Conservation (phyloP, 2,329 filamentous ascomycete species). For the Arthrobotrys entomopaga region DNA sequence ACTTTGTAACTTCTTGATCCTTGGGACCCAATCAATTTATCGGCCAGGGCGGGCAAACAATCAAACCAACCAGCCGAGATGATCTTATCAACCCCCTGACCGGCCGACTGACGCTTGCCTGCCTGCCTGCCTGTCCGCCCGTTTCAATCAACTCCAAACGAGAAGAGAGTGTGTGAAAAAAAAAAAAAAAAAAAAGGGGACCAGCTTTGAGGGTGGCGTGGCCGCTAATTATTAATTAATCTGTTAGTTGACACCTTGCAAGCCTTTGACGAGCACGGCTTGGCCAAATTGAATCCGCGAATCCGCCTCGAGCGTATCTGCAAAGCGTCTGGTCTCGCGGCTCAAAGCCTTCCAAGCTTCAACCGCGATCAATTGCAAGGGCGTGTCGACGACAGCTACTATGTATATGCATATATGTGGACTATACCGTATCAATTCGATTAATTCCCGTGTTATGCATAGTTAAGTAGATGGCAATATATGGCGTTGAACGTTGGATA, state of each 20-base stretch:
- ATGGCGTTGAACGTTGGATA: conserved; percentile 7
- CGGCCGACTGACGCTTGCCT: no score
- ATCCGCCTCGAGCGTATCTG: not conserved
- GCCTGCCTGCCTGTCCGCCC: conserved; percentile 17
- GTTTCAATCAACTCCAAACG: conserved; percentile 36
- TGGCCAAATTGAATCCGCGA: not conserved
- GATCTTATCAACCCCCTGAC: conserved; percentile 54
- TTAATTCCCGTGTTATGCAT: conserved; percentile 3
- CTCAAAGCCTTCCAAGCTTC: conserved; percentile 1
- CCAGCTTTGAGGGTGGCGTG: not conserved
- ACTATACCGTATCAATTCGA: not conserved
- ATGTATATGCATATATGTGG: no score
- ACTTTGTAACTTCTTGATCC: conserved; percentile 38
- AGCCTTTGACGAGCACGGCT: not conserved
- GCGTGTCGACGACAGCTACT: not conserved
- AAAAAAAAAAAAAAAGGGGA: conserved; percentile 13
- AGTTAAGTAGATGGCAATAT: conserved; percentile 19
- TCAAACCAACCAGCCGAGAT: conserved; percentile 42
- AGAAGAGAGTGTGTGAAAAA: conserved; percentile 2
- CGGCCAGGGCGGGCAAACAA: conserved; percentile 45
- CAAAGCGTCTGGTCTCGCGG: not conserved
- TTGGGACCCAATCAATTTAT: conserved; percentile 43
- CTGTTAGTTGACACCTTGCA: not conserved
- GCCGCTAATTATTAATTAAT: not conserved
- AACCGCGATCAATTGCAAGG: conserved; percentile 3